Conservation (phyloP, 257 asterid species). For the Solanum dulcamara region DNA sequence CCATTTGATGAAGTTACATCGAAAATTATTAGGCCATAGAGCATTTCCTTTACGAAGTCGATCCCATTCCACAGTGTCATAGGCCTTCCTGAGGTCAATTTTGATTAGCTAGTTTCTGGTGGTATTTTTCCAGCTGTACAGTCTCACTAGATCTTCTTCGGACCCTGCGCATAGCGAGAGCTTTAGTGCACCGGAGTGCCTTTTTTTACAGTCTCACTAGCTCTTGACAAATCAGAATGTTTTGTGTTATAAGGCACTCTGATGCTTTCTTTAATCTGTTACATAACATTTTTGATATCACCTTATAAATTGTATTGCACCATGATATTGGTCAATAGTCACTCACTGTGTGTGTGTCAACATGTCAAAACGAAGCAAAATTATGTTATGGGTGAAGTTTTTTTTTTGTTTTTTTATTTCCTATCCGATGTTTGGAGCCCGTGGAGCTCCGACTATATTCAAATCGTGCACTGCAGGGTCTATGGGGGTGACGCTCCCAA, state of each 20-base stretch:
- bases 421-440: too few relatives aligned
- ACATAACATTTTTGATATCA: not conserved
- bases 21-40: not conserved
- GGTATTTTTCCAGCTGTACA: not conserved
- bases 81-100: not conserved
- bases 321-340: not conserved
- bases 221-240: not conserved
- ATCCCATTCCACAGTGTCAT: not conserved
- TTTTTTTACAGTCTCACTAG: too few relatives aligned
- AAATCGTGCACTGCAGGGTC: too few relatives aligned
- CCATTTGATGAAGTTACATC: not conserved
- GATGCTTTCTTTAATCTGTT: not conserved
- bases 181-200: too few relatives aligned
- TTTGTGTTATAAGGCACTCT: not conserved
- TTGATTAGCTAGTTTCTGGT: too few relatives aligned
- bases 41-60: not conserved
- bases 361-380: too few relatives aligned
- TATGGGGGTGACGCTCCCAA: too few relatives aligned
- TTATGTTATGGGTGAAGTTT: too few relatives aligned
- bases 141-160: not conserved
- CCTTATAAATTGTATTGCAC: not conserved
- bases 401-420: too few relatives aligned
- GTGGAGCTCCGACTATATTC: too few relatives aligned
- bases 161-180: too few relatives aligned
- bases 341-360: too few relatives aligned